These are phyloP conservation scores for Ligustrum vulgare DNA, from an alignment of 257 asterid species.

Conservation along the genomic window DNA sequence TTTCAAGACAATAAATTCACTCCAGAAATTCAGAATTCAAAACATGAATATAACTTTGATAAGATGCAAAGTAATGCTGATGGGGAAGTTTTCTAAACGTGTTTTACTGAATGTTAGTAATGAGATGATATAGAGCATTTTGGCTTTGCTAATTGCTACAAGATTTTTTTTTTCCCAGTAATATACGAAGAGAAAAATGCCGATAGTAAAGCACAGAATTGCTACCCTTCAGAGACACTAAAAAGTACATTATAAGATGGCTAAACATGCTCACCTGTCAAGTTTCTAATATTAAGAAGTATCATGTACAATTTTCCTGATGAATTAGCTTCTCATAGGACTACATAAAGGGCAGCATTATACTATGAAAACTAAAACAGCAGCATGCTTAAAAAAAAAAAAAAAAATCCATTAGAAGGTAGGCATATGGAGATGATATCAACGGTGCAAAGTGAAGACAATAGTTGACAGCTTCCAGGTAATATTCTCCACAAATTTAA, in stretches of 20 bases:
- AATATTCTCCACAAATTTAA: background rate
- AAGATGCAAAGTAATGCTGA: background rate
- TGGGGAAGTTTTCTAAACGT: background rate
- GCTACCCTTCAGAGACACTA: background rate
- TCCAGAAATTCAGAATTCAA: background rate
- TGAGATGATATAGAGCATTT: background rate
- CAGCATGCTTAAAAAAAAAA: background rate
- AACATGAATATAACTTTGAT: background rate
- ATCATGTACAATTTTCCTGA: background rate
- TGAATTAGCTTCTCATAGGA: background rate
- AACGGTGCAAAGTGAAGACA: too few relatives aligned
- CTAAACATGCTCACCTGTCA: background rate
- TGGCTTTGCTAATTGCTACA: background rate
- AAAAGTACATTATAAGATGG: background rate
- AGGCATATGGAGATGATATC: background rate
- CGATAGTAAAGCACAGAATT: background rate
- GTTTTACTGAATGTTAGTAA: background rate
- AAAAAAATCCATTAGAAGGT: background rate
- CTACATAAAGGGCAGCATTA: background rate
- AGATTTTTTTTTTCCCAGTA: background rate
- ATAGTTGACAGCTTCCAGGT: background rate
- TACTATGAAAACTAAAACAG: background rate
- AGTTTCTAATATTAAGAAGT: background rate
- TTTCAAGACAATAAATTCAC: constrained; percentile 12
- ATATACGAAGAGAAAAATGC: background rate